Evolutionary conservation across 2,329 filamentous ascomycete genomes (phyloP), one percentile per base, ranked within the genome.

Genomic region (Pyricularia sp.): DNA sequence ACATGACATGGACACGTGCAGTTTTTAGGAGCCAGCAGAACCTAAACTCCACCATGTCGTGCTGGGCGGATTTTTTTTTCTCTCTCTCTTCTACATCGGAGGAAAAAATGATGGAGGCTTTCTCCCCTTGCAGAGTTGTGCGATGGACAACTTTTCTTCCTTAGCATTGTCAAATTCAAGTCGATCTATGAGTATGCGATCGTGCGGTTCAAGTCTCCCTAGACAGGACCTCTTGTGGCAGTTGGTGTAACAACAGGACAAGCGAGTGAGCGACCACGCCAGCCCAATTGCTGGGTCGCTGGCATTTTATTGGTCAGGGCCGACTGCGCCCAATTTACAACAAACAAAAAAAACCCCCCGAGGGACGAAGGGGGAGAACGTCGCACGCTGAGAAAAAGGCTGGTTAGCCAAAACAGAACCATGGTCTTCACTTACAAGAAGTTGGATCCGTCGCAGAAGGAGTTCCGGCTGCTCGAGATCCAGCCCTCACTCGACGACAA

Each of bases 381-480:
- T 2, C 5, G 5, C 1, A 26, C 55, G 23, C 23, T 14, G 25
- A n/a, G n/a, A 17, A 26, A 26, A 26, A 61, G 58, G 25, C 25
- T 61, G n/a, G 3, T 61, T n/a, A 25, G 25, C 58, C 58, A 25
- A 9, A 9, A 9, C 3, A 5, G 9, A 23, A 26, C n/a, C 58
- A 61, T 61, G 58, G n/a, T 26, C 58, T 25, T 61, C 23, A 14
- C 58, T 12, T 61, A 61, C 58, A 61, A 61, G 58, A 61, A 61
- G 58, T 23, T 61, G 58, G 58, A 61, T 26, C 58, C 23, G 23
- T 50, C 42, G 42, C 42, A 50, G 6, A 61, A 61, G 58, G 77
- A 78, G 70, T 72, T 78, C 28, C 77, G 77, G 31, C 71, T 78
- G 66, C 71, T 78, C 11, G 77, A 78, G 71, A 70, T 78, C 64